Percentiles rank a stretch among this genome's conserved stretches.
Evolutionary conservation across 2,329 filamentous ascomycete genomes (phyloP).

Genomic region (Bipolaris zeicola): DNA sequence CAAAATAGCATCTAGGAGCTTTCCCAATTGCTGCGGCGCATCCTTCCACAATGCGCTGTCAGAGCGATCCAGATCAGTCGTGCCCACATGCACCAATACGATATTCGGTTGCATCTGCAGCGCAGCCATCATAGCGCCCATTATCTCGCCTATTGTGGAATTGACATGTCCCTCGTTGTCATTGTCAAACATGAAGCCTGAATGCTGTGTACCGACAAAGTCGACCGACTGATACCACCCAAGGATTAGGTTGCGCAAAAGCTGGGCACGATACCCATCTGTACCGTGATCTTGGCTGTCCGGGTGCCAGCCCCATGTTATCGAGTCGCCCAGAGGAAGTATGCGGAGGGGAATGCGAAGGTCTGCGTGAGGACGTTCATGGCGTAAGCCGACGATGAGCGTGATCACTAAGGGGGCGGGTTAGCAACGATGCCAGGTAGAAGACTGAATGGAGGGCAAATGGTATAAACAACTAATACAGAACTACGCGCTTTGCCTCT

Average conservation of each 20-base stretch:
- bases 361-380: constrained; percentile 2
- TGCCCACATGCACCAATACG: constrained; percentile 32
- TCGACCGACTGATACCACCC: constrained; percentile 25
- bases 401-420: constrained; percentile 11
- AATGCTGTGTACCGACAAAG: constrained; percentile 41
- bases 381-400: constrained; percentile 10
- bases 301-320: constrained; percentile 40
- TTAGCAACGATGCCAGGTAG: constrained; percentile 1
- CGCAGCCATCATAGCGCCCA: constrained; percentile 12
- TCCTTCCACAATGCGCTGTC: constrained; percentile 14
- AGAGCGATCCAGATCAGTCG: constrained; percentile 26
- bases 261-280: constrained; percentile 47
- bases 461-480: not conserved
- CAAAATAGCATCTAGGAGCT: constrained; percentile 42
- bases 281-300: constrained; percentile 31
- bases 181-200: constrained; percentile 42
- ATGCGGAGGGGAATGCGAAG: constrained; percentile 24
- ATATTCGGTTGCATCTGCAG: constrained; percentile 28
- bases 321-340: constrained; percentile 34
- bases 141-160: constrained; percentile 39
- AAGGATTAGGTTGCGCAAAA: constrained; percentile 31
- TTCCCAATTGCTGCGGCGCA: constrained; percentile 43
- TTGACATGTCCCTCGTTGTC: constrained; percentile 44
- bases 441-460: not conserved
- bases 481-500: not conserved